Evolutionary conservation across 192 early-diverging fungal genomes (phyloP), one percentile per base, ranked within the genome.

Genomic region (Gaertneriomyces sp.): DNA sequence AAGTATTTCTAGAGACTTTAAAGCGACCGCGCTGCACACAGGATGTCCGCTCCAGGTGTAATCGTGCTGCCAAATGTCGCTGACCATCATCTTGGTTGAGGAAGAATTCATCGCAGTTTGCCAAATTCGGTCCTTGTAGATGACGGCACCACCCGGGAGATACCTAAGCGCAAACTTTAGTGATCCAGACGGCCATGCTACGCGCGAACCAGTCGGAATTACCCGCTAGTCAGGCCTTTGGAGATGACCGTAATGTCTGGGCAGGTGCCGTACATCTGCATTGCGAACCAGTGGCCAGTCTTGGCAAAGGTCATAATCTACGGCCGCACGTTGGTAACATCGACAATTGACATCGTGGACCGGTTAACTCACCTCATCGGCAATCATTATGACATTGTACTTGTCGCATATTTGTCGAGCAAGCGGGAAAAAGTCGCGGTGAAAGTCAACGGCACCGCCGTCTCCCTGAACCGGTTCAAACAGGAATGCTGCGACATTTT

Each of bases 41-140:
- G 47, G 47, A 17, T 49, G 47, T 49, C 47, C 47, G 47, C 47
- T 49, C 47, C 47, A 49, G 2, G 47, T 49, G 47, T 49, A 49
- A 17, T 49, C 47, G 47, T 49, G 47, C 47, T 49, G 47, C 47
- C 47, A 49, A 17, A 49, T 49, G 47, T 49, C 47, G 47, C 12
- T n/a, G 47, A 17, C 12, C 12, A 17, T n/a, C 12, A 49, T 12
- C 47, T 49, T 49, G 12, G 47, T 49, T 12, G 47, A 12, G 12
- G 47, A 17, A 17, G 12, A n/a, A 17, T 12, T 17, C 12, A n/a
- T 49, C 12, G 47, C 47, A 1, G 16, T 17, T 49, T 49, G 12
- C 12, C 17, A 17, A 2, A 49, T 17, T 49, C 17, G 12, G 12
- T 49, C 47, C 12, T 12, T 49, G 16, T 49, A 49, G 47, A 49